A percentile compares a stretch with the other conserved stretches of the same genome.
Evolutionary conservation across 495 filamentous ascomycete species (phyloP).

Genomic region (Baudoinia panamericana): DNA sequence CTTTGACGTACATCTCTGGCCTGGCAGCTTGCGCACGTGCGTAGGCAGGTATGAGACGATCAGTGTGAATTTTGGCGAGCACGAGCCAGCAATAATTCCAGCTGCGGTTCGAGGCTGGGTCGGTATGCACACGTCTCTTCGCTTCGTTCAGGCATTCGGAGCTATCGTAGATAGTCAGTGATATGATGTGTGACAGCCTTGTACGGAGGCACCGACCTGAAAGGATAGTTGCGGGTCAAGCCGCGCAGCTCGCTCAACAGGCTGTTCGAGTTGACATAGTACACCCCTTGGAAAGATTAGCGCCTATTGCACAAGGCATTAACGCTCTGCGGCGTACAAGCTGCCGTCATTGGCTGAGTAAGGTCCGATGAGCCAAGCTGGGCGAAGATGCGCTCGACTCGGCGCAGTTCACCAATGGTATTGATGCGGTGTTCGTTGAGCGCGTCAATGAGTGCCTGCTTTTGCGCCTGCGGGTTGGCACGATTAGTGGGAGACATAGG

Average conservation of each 20-base stretch:
- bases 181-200: neutral
- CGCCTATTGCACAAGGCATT: too few relatives aligned
- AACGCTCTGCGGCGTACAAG: constrained; percentile 39
- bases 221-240: constrained; percentile 57
- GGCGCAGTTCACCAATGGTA: constrained; percentile 60
- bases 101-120: constrained; percentile 51
- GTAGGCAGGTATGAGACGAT: constrained; percentile 49
- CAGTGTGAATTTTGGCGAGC: constrained; percentile 50
- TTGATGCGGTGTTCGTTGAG: constrained; percentile 55
- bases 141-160: constrained; percentile 55
- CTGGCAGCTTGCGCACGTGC: constrained; percentile 45
- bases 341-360: constrained; percentile 52
- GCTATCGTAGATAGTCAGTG: constrained; percentile 28
- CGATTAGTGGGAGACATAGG: constrained; percentile 10
- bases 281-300: constrained; percentile 31
- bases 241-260: constrained; percentile 59
- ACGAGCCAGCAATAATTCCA: constrained; percentile 73
- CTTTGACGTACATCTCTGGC: constrained; percentile 62
- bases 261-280: constrained; percentile 63
- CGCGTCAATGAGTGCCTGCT: constrained; percentile 37
- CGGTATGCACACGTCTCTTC: constrained; percentile 49
- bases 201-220: constrained; percentile 29
- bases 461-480: constrained; percentile 31
- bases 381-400: constrained; percentile 54
- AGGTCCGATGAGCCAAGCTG: constrained; percentile 42